These are phyloP conservation scores for Aureoboletus auriporus DNA, from an alignment of 768 basidiomycete genomes.

Conservation along the genomic window DNA sequence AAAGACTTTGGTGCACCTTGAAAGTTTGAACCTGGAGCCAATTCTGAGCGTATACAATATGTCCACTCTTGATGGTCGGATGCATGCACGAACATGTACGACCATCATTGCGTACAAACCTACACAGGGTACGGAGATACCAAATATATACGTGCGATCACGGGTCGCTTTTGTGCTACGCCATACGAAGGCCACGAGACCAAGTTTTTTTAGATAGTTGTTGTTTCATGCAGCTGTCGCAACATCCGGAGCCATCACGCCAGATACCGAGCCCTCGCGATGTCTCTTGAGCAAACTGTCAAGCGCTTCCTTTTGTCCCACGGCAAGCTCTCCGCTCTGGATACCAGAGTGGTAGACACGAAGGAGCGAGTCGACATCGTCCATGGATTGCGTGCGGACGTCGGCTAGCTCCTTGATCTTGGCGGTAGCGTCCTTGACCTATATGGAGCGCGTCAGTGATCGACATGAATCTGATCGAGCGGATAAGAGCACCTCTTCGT, in stretches of 20 bases:
- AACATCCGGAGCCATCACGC: neutral
- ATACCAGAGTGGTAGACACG: slow-evolving; percentile 96
- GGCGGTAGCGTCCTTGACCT: slow-evolving; percentile 97
- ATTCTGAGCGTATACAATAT: too few relatives aligned
- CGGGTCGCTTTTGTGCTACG: slow-evolving; percentile 18
- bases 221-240: slow-evolving; percentile 8
- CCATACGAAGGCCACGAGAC: neutral
- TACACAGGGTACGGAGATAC: slow-evolving; percentile 6
- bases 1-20: too few relatives aligned
- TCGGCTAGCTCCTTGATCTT: slow-evolving; percentile 99
- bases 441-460: slow-evolving; percentile 3
- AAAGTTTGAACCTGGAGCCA: too few relatives aligned
- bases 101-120: neutral
- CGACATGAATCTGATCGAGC: neutral
- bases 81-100: too few relatives aligned
- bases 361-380: slow-evolving; percentile 95
- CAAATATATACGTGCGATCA: slow-evolving; percentile 13
- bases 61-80: too few relatives aligned
- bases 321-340: slow-evolving; percentile 84
- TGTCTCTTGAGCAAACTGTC: slow-evolving; percentile 84
- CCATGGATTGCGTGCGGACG: slow-evolving; percentile 97
- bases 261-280: slow-evolving; percentile 35
- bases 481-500: slow-evolving; percentile 63
- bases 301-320: slow-evolving; percentile 91
- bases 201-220: neutral